Conservation (phyloP, 2,329 filamentous ascomycete species). For the Alternaria novae-zelandiae region DNA sequence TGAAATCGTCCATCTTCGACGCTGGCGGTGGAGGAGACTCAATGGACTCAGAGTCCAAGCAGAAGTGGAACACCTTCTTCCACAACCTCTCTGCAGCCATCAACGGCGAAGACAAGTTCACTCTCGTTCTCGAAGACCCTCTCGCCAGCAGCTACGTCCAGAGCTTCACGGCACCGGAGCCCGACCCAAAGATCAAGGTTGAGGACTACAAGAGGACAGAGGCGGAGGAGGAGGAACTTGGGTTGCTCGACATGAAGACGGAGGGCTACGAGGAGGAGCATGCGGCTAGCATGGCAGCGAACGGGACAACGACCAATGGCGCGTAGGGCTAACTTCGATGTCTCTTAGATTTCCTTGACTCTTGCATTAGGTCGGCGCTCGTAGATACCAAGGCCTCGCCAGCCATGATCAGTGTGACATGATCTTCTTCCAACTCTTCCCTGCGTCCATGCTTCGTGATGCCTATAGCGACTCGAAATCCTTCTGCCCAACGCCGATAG, state of each 20-base stretch:
- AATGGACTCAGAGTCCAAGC: conserved; percentile 68
- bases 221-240: conserved; percentile 93
- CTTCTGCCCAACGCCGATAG: neutral
- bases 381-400: conserved; percentile 47
- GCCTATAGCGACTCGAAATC: neutral
- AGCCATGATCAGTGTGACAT: conserved; percentile 32
- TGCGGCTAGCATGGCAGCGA: conserved; percentile 22
- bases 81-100: conserved; percentile 77
- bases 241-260: conserved; percentile 88
- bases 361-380: conserved; percentile 34
- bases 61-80: conserved; percentile 84
- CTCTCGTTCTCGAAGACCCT: conserved; percentile 83
- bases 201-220: conserved; percentile 87
- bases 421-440: neutral
- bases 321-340: conserved; percentile 12
- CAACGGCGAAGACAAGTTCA: conserved; percentile 79
- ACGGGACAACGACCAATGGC: conserved; percentile 28
- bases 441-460: neutral
- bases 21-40: conserved; percentile 80
- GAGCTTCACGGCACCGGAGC: conserved; percentile 77
- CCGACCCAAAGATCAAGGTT: conserved; percentile 80
- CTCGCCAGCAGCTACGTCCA: conserved; percentile 94
- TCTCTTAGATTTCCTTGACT: conserved; percentile 25
- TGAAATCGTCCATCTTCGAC: conserved; percentile 87
- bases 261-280: conserved; percentile 75